Evolutionary conservation across 1,284 basidiomycete genomes (phyloP), one percentile per base, ranked within the genome.

Genomic region (Pisolithus thermaeus): DNA sequence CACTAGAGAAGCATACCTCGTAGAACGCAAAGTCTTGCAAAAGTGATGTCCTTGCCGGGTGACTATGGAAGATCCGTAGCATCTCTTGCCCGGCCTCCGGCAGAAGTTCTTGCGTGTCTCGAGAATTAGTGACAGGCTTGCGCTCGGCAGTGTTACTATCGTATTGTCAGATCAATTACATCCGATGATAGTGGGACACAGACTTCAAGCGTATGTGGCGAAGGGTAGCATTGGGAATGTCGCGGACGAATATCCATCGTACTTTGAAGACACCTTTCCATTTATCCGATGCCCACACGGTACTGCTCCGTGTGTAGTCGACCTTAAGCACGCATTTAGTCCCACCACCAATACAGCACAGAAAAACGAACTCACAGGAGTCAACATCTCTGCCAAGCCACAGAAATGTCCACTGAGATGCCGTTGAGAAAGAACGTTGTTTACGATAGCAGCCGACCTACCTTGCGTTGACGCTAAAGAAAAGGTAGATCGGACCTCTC

Each of bases 261-360:
- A 96, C 90, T 71, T 92, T 92, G 76, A 96, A 95, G 49, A 95
- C 91, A 22, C 94, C 94, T 71, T 97, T 97, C 94, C 94, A 97
- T 68, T 97, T 97, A 72, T 97, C 92, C 37, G 93, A 94, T 0
- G 93, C 92, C 94, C 94, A 97, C 8, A 97, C 94, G 2, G 87
- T 96, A 56, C 87, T 91, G 67, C 86, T 91, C 49, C 85, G 78
- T 7, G 87, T 87, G 66, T 92, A 90, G 63, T 92, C 89, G 25
- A 91, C 85, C 78, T 85, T 40, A 12, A 18, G 2, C 12, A 28
- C 22, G 44, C 18, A 23, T 50, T 40, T 25, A 8, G 49, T 55
- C 45, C 18, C 22, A 22, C 40, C n/a, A 18, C 18, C 14, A 45
- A 7, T 37, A 20, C 47, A 43, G 18, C 40, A 22, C 36, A 7